A percentile compares a stretch with the other conserved stretches of the same genome.
Conservation (phyloP, 139 green algal genomes). For the Nannochloris sp. region DNA sequence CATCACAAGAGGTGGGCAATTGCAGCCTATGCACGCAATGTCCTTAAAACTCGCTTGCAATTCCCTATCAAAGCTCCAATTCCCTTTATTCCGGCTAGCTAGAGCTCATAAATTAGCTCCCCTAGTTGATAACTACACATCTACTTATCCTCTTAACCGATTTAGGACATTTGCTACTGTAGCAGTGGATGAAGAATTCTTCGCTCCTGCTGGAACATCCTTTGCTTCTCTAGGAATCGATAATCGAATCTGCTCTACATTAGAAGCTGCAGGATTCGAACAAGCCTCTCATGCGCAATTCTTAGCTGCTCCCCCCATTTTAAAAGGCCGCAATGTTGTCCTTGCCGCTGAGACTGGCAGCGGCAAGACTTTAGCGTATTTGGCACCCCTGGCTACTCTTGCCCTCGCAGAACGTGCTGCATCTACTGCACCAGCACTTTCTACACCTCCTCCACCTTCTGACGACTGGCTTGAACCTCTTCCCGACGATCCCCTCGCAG, state of each 20-base stretch:
- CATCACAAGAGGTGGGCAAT: too few relatives aligned
- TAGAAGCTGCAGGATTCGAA: slow-evolving; percentile 34
- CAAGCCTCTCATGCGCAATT: slow-evolving; percentile 43
- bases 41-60: too few relatives aligned
- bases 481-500: not conserved
- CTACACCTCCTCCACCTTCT: too few relatives aligned
- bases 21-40: too few relatives aligned
- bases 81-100: too few relatives aligned
- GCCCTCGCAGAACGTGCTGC: slow-evolving; percentile 27
- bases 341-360: slow-evolving; percentile 93
- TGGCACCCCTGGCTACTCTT: slow-evolving; percentile 64
- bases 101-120: too few relatives aligned
- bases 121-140: too few relatives aligned
- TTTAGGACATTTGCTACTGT: not conserved
- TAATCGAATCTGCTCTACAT: slow-evolving; percentile 14
- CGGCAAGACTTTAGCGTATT: slow-evolving; percentile 93
- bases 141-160: not conserved
- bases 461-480: too few relatives aligned
- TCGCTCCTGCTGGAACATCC: slow-evolving; percentile 11
- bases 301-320: not conserved
- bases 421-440: not conserved
- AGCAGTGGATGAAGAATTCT: slow-evolving; percentile 41
- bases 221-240: slow-evolving; percentile 44
- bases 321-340: slow-evolving; percentile 55
- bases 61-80: too few relatives aligned